phyloP scores from a whole-genome alignment of 2,329 filamentous ascomycete genomes.

The Nectriaceae sp. region DNA sequence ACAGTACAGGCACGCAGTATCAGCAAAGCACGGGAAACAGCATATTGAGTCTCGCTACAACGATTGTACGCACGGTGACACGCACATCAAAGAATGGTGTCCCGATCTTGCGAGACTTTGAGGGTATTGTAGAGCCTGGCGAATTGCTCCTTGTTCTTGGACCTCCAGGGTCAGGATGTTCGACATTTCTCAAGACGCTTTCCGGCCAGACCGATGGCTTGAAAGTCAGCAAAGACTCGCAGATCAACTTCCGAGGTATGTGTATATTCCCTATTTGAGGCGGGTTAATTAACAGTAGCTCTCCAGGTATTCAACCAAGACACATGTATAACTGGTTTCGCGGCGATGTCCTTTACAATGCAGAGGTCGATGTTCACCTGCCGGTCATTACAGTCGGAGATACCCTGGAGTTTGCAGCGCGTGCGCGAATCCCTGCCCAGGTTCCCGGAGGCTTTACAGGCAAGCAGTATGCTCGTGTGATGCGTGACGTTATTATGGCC shows the following conservation, averaged over 20 bases:
- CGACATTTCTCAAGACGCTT: constrained; percentile 55
- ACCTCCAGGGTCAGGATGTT: constrained; percentile 53
- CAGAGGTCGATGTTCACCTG: constrained; percentile 64
- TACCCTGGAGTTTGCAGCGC: constrained; percentile 62
- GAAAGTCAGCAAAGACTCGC: constrained; percentile 10
- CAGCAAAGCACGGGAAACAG: constrained; percentile 17
- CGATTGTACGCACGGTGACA: background rate
- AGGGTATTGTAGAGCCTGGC: constrained; percentile 19
- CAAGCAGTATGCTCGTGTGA: background rate
- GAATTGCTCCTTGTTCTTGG: constrained; percentile 41
- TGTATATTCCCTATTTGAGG: background rate
- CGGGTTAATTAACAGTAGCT: background rate
- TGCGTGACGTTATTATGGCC: constrained; percentile 60
- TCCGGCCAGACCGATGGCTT: constrained; percentile 48
- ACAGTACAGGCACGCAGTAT: constrained; percentile 11
- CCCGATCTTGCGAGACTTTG: constrained; percentile 17
- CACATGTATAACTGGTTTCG: constrained; percentile 45
- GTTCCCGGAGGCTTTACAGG: constrained; percentile 25
- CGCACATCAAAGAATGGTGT: background rate
- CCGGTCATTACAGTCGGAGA: constrained; percentile 65
- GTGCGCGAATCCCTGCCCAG: constrained; percentile 59
- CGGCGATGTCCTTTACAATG: constrained; percentile 61
- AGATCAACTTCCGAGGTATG: constrained; percentile 51
- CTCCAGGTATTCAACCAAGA: constrained; percentile 21
- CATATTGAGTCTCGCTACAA: constrained; percentile 3